Conservation (phyloP, 805 yeast genomes). For the Saccharomycopsis olivae region DNA sequence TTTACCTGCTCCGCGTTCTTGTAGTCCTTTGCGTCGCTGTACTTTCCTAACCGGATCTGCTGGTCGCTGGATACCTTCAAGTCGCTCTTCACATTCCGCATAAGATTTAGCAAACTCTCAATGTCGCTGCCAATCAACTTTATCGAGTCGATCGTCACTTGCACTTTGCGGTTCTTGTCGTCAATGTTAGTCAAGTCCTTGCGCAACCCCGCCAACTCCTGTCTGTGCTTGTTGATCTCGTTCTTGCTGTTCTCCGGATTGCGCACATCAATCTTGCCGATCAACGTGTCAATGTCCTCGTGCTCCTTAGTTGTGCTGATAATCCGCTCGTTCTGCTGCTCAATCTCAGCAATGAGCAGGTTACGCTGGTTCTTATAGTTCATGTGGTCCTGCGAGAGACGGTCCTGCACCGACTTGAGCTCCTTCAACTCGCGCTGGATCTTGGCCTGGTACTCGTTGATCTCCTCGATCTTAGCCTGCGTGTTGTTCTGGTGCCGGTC, state of each 20-base stretch:
- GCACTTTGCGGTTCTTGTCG: constrained; percentile 11
- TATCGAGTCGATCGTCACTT: constrained; percentile 13
- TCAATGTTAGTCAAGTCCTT: constrained; percentile 11
- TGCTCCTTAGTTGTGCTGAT: constrained; percentile 10
- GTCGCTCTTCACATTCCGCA: constrained; percentile 12
- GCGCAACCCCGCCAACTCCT: constrained; percentile 7
- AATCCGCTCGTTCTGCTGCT: constrained; percentile 14
- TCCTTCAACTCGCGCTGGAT: constrained; percentile 17
- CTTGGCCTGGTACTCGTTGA: constrained; percentile 17
- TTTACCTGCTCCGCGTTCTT: constrained; percentile 11
- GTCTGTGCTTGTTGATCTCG: constrained; percentile 13
- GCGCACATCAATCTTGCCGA: constrained; percentile 13
- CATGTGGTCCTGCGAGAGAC: constrained; percentile 16
- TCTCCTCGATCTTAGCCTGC: constrained; percentile 20
- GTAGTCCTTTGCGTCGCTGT: constrained; percentile 14
- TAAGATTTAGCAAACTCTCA: constrained; percentile 10
- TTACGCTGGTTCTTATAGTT: constrained; percentile 12
- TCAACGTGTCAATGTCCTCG: constrained; percentile 7
- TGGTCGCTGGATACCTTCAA: constrained; percentile 12
- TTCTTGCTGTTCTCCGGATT: constrained; percentile 14
- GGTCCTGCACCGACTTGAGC: constrained; percentile 15
- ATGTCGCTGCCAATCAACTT: constrained; percentile 11
- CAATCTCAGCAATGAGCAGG: constrained; percentile 12
- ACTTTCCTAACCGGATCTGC: constrained; percentile 9
- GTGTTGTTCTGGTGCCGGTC: constrained; percentile 21